Evolutionary conservation across 495 filamentous ascomycete species (phyloP).

Genomic region (Podospora tetraspora): DNA sequence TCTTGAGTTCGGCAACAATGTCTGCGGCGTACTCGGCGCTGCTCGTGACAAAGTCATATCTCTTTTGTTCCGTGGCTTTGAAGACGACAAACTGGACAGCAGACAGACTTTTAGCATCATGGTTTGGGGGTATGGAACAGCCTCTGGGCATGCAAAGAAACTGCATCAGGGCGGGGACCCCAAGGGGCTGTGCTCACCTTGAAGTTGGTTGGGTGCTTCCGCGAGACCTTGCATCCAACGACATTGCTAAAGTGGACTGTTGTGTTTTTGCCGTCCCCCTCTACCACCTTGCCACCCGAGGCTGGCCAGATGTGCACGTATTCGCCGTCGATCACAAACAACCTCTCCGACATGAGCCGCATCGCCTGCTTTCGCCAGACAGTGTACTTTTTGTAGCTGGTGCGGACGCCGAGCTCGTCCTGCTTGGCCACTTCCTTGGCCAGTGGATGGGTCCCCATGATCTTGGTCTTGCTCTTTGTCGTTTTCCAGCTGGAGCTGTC

Average conservation of each 20-base stretch:
- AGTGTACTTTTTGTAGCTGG: conserved; percentile 76
- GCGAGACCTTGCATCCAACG: conserved; percentile 85
- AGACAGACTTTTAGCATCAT: conserved; percentile 13
- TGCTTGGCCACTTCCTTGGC: conserved; percentile 62
- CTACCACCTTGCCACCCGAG: conserved; percentile 50
- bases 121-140: background rate
- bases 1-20: conserved; percentile 84
- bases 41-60: conserved; percentile 93
- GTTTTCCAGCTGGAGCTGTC: conserved; percentile 53
- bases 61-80: conserved; percentile 78
- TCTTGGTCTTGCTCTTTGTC: conserved; percentile 56
- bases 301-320: conserved; percentile 91
- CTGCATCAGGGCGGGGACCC: background rate
- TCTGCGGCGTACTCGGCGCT: conserved; percentile 74
- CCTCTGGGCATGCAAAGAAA: background rate
- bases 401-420: conserved; percentile 58
- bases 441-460: conserved; percentile 65
- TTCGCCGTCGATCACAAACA: conserved; percentile 88
- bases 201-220: conserved; percentile 87
- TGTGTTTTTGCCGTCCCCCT: conserved; percentile 71
- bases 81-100: conserved; percentile 60
- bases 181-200: conserved; percentile 46
- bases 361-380: conserved; percentile 93
- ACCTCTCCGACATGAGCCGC: conserved; percentile 79
- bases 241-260: conserved; percentile 90